Evolutionary conservation across 257 asterid species (phyloP), one percentile per base, ranked within the genome.

Genomic region (Lavandula angustifolia): DNA sequence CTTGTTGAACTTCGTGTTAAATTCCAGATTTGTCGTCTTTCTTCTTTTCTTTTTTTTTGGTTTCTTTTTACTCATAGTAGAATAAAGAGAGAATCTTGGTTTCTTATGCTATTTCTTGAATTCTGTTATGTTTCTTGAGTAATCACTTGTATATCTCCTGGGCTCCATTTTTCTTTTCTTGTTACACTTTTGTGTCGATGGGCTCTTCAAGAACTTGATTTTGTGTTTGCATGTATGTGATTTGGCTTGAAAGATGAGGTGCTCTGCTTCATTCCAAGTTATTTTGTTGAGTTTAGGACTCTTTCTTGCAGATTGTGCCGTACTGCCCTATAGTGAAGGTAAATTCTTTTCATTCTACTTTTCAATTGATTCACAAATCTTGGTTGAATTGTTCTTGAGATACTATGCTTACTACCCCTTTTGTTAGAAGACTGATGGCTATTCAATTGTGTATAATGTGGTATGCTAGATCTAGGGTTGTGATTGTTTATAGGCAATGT

Each of bases 241-340:
- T 54, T 62, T 60, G 40, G 17, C 46, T 55, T 69, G 54, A 56
- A 80, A 71, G 59, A 90, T 87, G 91, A 48, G 73, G 67, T 13
- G 35, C 69, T 78, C 53, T 47, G 40, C 71, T 75, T 52, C 77
- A 42, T 70, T 77, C 60, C 75, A n/a, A 54, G 66, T 76, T 76
- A 72, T 88, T 52, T 51, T 80, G 34, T 73, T 78, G 58, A 22
- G 68, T 75, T 49, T 80, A 44, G 89, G 77, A 54, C 71, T 85
- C 14, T 27, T 68, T 55, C 56, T 79, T 32, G 80, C 72, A 62
- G 77, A 60, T 51, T 73, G 82, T 70, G 47, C 67, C 9, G 80
- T 92, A 58, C 85, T 89, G 72, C 86, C 95, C 6, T 31, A 70
- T 47, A 53, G 71, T 62, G 96, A 92, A 86, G 91, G 98, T 73